These are phyloP conservation scores for Alternaria ventricosa DNA, from an alignment of 2,329 filamentous ascomycete species.

Conservation along the genomic window DNA sequence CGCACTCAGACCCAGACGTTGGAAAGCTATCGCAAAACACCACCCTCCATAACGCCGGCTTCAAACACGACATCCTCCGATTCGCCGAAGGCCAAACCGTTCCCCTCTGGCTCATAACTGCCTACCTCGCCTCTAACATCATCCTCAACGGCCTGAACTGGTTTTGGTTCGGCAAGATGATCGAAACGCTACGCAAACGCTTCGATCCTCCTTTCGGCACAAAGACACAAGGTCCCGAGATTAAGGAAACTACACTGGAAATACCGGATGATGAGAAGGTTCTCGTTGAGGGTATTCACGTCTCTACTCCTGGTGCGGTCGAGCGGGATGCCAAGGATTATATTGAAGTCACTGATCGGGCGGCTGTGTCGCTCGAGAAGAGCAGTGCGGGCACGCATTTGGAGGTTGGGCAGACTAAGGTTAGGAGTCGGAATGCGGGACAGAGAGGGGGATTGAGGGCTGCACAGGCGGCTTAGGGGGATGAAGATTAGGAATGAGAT, in stretches of 20 bases:
- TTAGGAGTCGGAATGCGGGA: conserved; percentile 30
- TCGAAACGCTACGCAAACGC: conserved; percentile 76
- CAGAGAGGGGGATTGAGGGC: conserved; percentile 10
- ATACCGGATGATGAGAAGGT: conserved; percentile 38
- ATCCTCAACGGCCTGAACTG: conserved; percentile 79
- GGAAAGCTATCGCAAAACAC: conserved; percentile 36
- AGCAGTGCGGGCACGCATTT: conserved; percentile 30
- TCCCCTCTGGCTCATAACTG: conserved; percentile 71
- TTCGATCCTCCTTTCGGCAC: conserved; percentile 67
- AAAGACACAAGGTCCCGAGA: conserved; percentile 27
- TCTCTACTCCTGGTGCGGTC: conserved; percentile 37
- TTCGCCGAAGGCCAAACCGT: conserved; percentile 56
- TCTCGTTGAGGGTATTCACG: conserved; percentile 42
- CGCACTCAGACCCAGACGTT: conserved; percentile 35
- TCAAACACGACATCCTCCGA: conserved; percentile 55
- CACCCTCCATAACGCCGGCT: conserved; percentile 19
- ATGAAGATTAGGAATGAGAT: neutral
- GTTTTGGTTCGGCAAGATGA: conserved; percentile 89
- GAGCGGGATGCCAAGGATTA: conserved; percentile 29
- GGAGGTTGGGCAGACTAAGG: conserved; percentile 36
- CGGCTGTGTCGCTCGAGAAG: conserved; percentile 28
- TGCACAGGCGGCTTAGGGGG: conserved; percentile 6
- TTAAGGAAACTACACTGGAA: conserved; percentile 17
- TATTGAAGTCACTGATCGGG: conserved; percentile 12
- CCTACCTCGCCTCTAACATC: conserved; percentile 74